Base-by-base conservation (phyloP, 345 rosid species). In the Hypericum androsaemum region DNA sequence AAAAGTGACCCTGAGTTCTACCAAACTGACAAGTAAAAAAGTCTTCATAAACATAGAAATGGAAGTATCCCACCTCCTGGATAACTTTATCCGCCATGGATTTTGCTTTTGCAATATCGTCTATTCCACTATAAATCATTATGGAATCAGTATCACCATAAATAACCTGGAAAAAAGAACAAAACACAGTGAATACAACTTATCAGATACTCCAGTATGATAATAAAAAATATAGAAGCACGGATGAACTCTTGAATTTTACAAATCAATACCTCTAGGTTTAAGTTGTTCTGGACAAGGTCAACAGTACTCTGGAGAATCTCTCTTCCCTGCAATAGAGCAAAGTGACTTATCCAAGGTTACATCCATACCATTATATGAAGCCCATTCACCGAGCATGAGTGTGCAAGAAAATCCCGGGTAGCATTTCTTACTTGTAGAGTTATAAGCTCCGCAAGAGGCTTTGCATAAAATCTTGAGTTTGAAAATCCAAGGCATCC, bases 121-220 rank as follows among this genome's bases (percentile, higher is more conserved):
- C 94, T 32, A 88, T 75, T 58, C 97, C 97, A 60, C 84, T 92
- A 68, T 92, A 72, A 71, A 88, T 84, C 98, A 92, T 92, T 65
- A 92, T 92, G 59, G 98, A 92, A 78, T 92, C 98, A 10, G 98
- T 92, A 65, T 92, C 98, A 57, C 98, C 98, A 57, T 92, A 88
- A 40, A 92, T 81, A 12, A 92, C 98, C 97, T 92, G 84, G 47
- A 60, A 71, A 37, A 61, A 47, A 50, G 40, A 74, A 66, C 52
- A 71, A 37, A 57, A 67, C 7, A 9, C 47, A 0, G 10, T 46
- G 22, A 46, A 22, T 22, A 4, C 32, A 22, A 22, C 32, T 22
- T 22, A 4, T 22, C 32, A 4, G 32, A 22, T 22, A 22, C 32
- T 22, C 1, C 32, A 22, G 32, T 22, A 4, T 22, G 32, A 22